Percentiles rank a stretch among this genome's conserved stretches.
These are phyloP conservation scores for Pythium sukuiense DNA, from an alignment of 352 stramenopile genomes.

Conservation along the genomic window DNA sequence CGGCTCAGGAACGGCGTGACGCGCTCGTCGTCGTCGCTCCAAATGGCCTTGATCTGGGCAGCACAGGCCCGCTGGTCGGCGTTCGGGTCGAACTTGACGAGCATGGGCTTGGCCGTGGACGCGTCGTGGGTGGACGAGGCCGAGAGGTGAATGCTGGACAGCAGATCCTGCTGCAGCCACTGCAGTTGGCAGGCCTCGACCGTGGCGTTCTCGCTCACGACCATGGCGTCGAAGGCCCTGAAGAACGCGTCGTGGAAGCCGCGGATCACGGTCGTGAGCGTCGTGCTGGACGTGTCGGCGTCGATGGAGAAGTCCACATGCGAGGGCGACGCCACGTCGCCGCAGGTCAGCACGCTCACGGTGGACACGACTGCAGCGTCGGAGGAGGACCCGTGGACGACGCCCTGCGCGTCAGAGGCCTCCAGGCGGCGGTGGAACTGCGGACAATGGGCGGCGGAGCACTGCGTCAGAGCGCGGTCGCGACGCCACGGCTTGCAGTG, in stretches of 20 bases:
- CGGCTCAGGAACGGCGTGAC: slow-evolving; percentile 63
- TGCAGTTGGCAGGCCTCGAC: slow-evolving; percentile 64
- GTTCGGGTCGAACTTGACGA: slow-evolving; percentile 46
- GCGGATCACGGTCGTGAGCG: slow-evolving; percentile 37
- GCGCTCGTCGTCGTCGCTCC: slow-evolving; percentile 33
- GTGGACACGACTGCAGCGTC: slow-evolving; percentile 14
- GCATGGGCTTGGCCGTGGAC: slow-evolving; percentile 29
- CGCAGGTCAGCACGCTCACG: slow-evolving; percentile 36
- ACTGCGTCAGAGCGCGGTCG: slow-evolving; percentile 14
- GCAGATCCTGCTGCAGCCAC: slow-evolving; percentile 61
- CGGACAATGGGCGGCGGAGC: slow-evolving; percentile 14
- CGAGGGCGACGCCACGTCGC: slow-evolving; percentile 34
- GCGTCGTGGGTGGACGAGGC: neutral
- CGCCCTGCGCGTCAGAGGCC: neutral
- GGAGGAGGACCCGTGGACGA: slow-evolving; percentile 16
- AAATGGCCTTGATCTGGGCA: slow-evolving; percentile 35
- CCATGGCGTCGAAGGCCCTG: slow-evolving; percentile 60
- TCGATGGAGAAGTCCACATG: slow-evolving; percentile 43
- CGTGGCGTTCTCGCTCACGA: slow-evolving; percentile 53
- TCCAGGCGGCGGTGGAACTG: slow-evolving; percentile 1
- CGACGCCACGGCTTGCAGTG: slow-evolving; percentile 44
- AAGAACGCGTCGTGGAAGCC: slow-evolving; percentile 68
- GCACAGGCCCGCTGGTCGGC: slow-evolving; percentile 53
- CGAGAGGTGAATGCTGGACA: slow-evolving; percentile 32
- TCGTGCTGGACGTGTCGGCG: slow-evolving; percentile 23